Base-by-base conservation (phyloP, 306 rosid species). In the Cucurbita moschata region DNA sequence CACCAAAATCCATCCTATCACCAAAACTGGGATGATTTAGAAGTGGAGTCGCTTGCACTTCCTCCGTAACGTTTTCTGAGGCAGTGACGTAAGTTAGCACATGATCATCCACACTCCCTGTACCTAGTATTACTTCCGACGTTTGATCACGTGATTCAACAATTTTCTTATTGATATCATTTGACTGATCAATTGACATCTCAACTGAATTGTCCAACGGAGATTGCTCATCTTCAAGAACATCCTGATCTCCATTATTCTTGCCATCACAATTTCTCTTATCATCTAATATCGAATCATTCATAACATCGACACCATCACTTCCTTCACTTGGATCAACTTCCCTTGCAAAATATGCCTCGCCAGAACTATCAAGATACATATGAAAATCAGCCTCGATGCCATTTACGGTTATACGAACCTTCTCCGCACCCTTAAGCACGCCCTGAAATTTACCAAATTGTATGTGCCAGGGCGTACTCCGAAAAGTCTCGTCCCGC, bases 391-490 rank as follows among this genome's bases (percentile, higher is more conserved):
- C 82, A 56, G 98, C 92, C 75, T 94, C 95, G 18, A 80, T 80
- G 2, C 90, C 96, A 78, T 94, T 94, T 67, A 94, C 98, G 23
- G 85, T 79, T 47, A 94, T 87, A n/a, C 80, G 73, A 60, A 93
- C 67, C 80, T 93, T 90, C 77, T 90, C 92, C 4, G 87, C 86
- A 60, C 97, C 97, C 80, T 94, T 94, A 4, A 94, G 88, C 81
- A 94, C 98, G 62, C 98, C 98, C 81, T 94, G 98, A 82, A 94
- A 94, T 74, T 94, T 94, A 81, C 98, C 98, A 69, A 94, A 94
- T 51, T 96, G 79, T 62, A 94, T 96, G 30, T 94, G 89, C 98
- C 98, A 94, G 37, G 98, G 98, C 0, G 94, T 94, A 75, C 95
- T 90, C 26, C 95, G 83, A 76, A 90, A 94, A 5, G 96, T 85